Percentiles rank a stretch among this genome's conserved stretches.
Conservation (phyloP, 2,329 filamentous ascomycete species). For the Acephala macrosclerotiorum region DNA sequence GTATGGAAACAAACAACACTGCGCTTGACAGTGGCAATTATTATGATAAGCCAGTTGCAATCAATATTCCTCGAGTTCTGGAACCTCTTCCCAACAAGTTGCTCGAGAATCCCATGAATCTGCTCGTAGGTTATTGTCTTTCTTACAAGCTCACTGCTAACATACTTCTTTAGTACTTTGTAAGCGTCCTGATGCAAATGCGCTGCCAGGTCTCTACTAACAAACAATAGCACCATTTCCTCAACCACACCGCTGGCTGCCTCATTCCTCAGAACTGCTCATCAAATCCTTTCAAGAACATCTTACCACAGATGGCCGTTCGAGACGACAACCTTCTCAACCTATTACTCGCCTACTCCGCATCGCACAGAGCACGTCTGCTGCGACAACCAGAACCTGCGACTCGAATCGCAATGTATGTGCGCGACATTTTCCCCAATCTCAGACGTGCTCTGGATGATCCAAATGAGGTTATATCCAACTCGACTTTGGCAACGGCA, state of each 20-base stretch:
- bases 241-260: slow-evolving; percentile 79
- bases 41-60: slow-evolving; percentile 72
- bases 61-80: slow-evolving; percentile 59
- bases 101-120: slow-evolving; percentile 78
- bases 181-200: slow-evolving; percentile 40
- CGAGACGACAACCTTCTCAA: slow-evolving; percentile 76
- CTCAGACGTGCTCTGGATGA: slow-evolving; percentile 72
- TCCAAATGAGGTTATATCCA: slow-evolving; percentile 68
- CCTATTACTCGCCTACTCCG: slow-evolving; percentile 81
- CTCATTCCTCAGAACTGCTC: slow-evolving; percentile 57
- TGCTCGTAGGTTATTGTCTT: slow-evolving; percentile 54
- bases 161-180: slow-evolving; percentile 52
- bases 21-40: slow-evolving; percentile 69
- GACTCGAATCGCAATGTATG: slow-evolving; percentile 81
- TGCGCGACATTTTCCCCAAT: slow-evolving; percentile 78
- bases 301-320: slow-evolving; percentile 68
- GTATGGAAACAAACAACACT: slow-evolving; percentile 55
- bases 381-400: slow-evolving; percentile 76
- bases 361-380: slow-evolving; percentile 81
- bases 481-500: slow-evolving; percentile 78
- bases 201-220: slow-evolving; percentile 19
- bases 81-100: slow-evolving; percentile 60
- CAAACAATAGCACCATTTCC: slow-evolving; percentile 60
- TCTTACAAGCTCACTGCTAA: slow-evolving; percentile 2
- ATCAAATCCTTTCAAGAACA: slow-evolving; percentile 60